Base-by-base conservation (phyloP, 202 grass and related monocot genomes). In the Brachypodium distachyon region DNA sequence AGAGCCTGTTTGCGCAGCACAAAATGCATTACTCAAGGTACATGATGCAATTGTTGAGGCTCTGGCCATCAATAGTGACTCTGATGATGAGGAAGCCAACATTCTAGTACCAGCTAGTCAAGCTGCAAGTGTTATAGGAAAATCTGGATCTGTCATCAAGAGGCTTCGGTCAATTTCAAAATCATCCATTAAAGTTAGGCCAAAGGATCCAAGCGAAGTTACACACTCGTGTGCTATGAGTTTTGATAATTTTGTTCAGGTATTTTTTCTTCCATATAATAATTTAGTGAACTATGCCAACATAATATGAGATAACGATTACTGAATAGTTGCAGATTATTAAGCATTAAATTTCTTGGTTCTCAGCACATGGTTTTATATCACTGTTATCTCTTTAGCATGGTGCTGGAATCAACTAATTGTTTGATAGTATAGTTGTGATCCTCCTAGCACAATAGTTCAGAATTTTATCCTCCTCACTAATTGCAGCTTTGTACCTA, bases 231-330 rank as follows among this genome's bases (percentile, higher is more conserved):
- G 91, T 77, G 96, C 96, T 79, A 85, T 99, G 87, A 87, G 82
- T 48, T 95, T 85, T 44, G 96, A 99, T 85, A 95, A 95, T 81
- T 92, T 99, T 59, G 82, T 99, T 88, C 87, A 89, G 89, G 96
- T 99, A 95, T 83, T 39, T 33, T 67, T 61, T 79, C 33, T 63
- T 80, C 46, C 36, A 36, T 68, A 25, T 38, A 17, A 22, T 61
- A 58, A 9, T 76, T 79, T 60, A 38, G 31, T 65, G 71, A 60
- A 39, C 33, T 48, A 49, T 50, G 7, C 22, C 38, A 80, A 47
- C 42, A 57, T 52, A 21, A 70, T 50, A 10, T 25, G 22, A 3
- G 12, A 54, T 64, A 52, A 33, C 22, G 10, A 61, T 67, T 78
- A 31, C 22, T 67, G 26, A 74, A 29, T 32, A 82, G 23, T 14